Base-by-base conservation (phyloP, 441 rosid species). In the Arabidopsis lyrata region DNA sequence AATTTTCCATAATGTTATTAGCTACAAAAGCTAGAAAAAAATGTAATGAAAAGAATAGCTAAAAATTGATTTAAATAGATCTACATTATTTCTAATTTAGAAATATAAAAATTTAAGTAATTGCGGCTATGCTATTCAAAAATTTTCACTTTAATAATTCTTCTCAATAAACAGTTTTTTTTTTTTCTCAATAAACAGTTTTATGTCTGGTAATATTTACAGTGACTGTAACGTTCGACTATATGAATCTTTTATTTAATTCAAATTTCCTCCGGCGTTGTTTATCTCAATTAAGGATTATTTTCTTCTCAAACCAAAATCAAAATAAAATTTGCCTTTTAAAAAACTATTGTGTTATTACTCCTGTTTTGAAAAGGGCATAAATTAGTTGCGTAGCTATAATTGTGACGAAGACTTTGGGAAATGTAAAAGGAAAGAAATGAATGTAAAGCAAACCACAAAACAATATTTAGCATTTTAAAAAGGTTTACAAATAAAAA, bases 371-470 rank as follows among this genome's bases (percentile, higher is more conserved):
- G 10, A 7, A 38, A 59, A 22, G 39, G 60, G 13, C 44, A 68
- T 16, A 68, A 44, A 44, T 68, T 76, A 54, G 70, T 68, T 63
- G 70, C 75, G 60, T 18, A 56, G 75, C 65, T 60, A 54, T 62
- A 63, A 68, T 53, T 54, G 58, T 24, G 70, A 77, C 29, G 60
- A 63, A 63, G 64, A 77, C 66, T 70, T 48, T 13, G 22, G 66
- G 52, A 70, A 70, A 49, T 70, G 75, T 70, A 55, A 57, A 76
- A 48, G 52, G 52, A 50, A 71, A 52, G 61, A 70, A 70, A 77
- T 27, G 32, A 63, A 22, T 52, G 44, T 48, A 76, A 62, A 49
- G 69, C 62, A 50, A 74, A 22, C 49, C 49, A 66, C 53, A 50
- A 29, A 48, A 67, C 10, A 24, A 10, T 10, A 59, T 34, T 47